Evolutionary conservation across 345 rosid species (phyloP).

Genomic region (Leavenworthia alabamica): DNA sequence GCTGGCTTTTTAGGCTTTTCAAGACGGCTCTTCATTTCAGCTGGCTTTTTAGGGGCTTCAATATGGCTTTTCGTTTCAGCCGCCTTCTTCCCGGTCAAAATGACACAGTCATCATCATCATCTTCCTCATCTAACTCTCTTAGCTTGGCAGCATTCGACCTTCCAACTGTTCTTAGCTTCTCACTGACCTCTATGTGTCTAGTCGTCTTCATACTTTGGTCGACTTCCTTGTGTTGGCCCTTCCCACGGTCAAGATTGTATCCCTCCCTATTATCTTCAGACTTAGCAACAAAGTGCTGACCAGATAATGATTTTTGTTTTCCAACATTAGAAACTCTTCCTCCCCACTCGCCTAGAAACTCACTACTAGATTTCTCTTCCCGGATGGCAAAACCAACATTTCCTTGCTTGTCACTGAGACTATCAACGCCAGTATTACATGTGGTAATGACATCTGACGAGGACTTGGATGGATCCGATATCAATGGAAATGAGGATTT

Average conservation of each 20-base stretch:
- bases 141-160: slow-evolving; percentile 32
- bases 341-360: slow-evolving; percentile 7
- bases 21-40: slow-evolving; percentile 14
- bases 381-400: slow-evolving; percentile 16
- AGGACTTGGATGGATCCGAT: slow-evolving; percentile 21
- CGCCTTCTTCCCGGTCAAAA: slow-evolving; percentile 34
- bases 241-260: slow-evolving; percentile 22
- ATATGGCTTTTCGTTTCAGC: slow-evolving; percentile 17
- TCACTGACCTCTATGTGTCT: slow-evolving; percentile 30
- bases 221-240: slow-evolving; percentile 22
- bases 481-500: slow-evolving; percentile 43
- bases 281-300: slow-evolving; percentile 26
- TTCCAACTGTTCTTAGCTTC: slow-evolving; percentile 37
- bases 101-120: slow-evolving; percentile 40
- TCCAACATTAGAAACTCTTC: slow-evolving; percentile 17
- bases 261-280: slow-evolving; percentile 23
- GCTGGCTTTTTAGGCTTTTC: slow-evolving; percentile 29
- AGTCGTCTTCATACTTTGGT: slow-evolving; percentile 24
- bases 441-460: slow-evolving; percentile 11
- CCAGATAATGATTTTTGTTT: slow-evolving; percentile 21
- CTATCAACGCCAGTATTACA: slow-evolving; percentile 8
- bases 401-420: slow-evolving; percentile 17
- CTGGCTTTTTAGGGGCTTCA: slow-evolving; percentile 29
- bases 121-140: slow-evolving; percentile 35
- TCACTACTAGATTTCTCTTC: slow-evolving; percentile 6